phyloP scores from a whole-genome alignment of 805 yeast genomes.

The Nakazawaea peltata region DNA sequence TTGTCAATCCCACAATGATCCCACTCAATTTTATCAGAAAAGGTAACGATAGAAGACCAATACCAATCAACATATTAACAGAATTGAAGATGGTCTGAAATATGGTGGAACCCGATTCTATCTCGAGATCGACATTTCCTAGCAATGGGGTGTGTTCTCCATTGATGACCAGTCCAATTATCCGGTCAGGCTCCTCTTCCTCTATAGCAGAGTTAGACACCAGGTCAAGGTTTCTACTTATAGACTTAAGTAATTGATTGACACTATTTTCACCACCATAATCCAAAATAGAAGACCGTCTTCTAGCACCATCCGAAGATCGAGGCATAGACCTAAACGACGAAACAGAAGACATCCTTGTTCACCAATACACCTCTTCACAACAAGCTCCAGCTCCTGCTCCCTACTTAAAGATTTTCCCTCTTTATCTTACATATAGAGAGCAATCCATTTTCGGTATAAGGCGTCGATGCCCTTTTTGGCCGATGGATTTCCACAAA shows the following conservation, averaged over 20 bases:
- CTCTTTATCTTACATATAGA: too few relatives aligned
- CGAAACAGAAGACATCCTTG: too few relatives aligned
- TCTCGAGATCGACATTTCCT: not conserved
- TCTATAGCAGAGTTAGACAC: not conserved
- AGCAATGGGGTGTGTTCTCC: not conserved
- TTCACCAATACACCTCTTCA: too few relatives aligned
- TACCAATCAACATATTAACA: conserved; percentile 67
- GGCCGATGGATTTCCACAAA: too few relatives aligned
- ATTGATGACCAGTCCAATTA: not conserved
- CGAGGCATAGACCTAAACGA: too few relatives aligned
- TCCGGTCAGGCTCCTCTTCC: not conserved
- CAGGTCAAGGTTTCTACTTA: not conserved
- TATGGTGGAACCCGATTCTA: conserved; percentile 37
- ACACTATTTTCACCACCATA: conserved; percentile 28
- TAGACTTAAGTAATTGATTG: conserved; percentile 19
- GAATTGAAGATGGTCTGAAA: conserved; percentile 76
- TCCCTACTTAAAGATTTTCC: too few relatives aligned
- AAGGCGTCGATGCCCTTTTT: too few relatives aligned
- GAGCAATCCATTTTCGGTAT: too few relatives aligned
- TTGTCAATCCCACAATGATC: conserved; percentile 43
- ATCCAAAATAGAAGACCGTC: conserved; percentile 26
- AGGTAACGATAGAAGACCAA: conserved; percentile 69
- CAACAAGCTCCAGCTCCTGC: too few relatives aligned
- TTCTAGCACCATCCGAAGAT: too few relatives aligned
- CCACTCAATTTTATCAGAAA: conserved; percentile 63